These are phyloP conservation scores for Iberis pinnata DNA, from an alignment of 345 rosid species.

Conservation along the genomic window DNA sequence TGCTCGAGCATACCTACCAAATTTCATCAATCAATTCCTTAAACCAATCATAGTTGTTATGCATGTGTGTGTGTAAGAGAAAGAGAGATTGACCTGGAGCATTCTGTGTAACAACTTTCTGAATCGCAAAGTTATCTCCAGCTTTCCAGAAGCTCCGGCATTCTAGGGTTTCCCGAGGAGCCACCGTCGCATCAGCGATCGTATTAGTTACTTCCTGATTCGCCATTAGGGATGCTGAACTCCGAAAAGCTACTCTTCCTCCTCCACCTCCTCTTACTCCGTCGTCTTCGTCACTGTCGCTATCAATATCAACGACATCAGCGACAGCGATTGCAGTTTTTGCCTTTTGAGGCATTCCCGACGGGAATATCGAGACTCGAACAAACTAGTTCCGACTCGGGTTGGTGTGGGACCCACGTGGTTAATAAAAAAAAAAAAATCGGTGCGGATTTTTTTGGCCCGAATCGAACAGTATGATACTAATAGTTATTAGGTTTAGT, in stretches of 20 bases:
- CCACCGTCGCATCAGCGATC: conserved; percentile 14
- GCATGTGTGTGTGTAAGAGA: too few species aligned
- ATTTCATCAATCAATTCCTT: too few species aligned
- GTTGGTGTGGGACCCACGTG: too few species aligned
- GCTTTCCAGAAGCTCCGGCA: conserved; percentile 90
- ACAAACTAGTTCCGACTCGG: too few species aligned
- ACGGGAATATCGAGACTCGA: neutral
- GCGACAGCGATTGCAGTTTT: neutral
- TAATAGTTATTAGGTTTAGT: too few species aligned
- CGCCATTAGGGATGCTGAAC: conserved; percentile 7
- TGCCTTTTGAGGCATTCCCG: conserved; percentile 30
- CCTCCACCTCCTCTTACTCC: neutral
- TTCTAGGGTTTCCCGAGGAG: conserved; percentile 32
- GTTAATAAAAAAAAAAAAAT: too few species aligned
- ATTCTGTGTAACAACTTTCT: conserved; percentile 25
- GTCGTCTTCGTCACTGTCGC: conserved; percentile 37
- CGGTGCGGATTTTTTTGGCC: too few species aligned
- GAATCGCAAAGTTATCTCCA: conserved; percentile 36
- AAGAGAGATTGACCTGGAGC: neutral
- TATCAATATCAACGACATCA: conserved; percentile 41
- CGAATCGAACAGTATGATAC: too few species aligned
- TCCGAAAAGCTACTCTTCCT: conserved; percentile 6
- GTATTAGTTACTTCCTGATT: conserved; percentile 12
- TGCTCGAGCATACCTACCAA: conserved; percentile 45
- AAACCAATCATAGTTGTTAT: too few species aligned